These are phyloP conservation scores for Glycine tomentella DNA, from an alignment of 306 rosid genomes.

Conservation along the genomic window DNA sequence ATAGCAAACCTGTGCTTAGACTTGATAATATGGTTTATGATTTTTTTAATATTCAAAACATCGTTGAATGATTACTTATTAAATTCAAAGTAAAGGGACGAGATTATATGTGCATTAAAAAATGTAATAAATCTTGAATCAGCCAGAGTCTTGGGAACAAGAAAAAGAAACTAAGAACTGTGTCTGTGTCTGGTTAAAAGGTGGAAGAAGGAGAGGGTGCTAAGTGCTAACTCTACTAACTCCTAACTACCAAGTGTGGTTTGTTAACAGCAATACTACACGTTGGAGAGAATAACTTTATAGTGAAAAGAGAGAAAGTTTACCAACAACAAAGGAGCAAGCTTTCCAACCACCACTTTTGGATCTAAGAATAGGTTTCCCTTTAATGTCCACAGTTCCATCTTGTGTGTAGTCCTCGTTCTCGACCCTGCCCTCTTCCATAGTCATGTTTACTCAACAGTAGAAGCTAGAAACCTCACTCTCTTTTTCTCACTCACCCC, in stretches of 20 bases:
- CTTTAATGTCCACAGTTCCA: slow-evolving; percentile 85
- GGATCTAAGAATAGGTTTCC: slow-evolving; percentile 75
- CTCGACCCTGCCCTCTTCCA: slow-evolving; percentile 52
- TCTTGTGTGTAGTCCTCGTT: slow-evolving; percentile 68
- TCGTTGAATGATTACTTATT: neutral
- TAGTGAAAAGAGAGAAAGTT: slow-evolving; percentile 8
- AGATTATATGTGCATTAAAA: too few species aligned
- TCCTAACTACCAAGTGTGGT: neutral
- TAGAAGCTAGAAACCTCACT: neutral
- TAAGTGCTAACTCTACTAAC: too few species aligned
- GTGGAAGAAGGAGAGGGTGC: neutral
- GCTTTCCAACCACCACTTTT: slow-evolving; percentile 88
- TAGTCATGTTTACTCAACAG: slow-evolving; percentile 39
- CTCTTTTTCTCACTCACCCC: too few species aligned
- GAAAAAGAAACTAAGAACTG: neutral
- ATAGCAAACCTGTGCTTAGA: too few species aligned
- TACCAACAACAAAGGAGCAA: slow-evolving; percentile 88
- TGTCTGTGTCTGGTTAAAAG: neutral
- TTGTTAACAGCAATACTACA: neutral
- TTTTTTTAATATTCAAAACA: too few species aligned
- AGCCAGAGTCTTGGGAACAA: neutral
- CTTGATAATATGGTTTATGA: too few species aligned
- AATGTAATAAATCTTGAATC: neutral
- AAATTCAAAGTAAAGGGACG: neutral
- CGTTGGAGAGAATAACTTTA: neutral